Percentiles rank a stretch among this genome's conserved stretches.
These are phyloP conservation scores for Favolaschia claudopus DNA, from an alignment of 768 basidiomycete genomes.

Conservation along the genomic window DNA sequence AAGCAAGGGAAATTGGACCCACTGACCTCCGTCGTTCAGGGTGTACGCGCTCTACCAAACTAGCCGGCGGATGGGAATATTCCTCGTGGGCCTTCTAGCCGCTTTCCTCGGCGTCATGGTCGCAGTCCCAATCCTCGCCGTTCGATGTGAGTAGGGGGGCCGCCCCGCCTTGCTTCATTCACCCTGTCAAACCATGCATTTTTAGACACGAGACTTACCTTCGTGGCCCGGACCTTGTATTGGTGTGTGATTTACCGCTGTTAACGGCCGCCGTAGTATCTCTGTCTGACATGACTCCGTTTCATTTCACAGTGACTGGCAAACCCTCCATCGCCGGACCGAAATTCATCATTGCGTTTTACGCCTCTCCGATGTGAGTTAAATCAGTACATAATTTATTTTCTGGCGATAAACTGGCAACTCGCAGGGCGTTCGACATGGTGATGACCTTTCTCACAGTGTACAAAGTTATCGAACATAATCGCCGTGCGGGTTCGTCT, in stretches of 20 bases:
- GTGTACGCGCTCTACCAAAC: constrained; percentile 21
- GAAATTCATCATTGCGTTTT: constrained; percentile 27
- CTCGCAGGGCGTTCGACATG: constrained; percentile 21
- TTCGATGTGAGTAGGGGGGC: constrained; percentile 16
- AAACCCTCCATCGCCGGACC: constrained; percentile 27
- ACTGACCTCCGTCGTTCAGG: no score
- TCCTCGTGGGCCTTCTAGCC: constrained; percentile 12
- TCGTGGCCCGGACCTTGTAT: constrained; percentile 25
- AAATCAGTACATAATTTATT: no score
- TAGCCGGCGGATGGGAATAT: constrained; percentile 8
- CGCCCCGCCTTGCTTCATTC: background rate
- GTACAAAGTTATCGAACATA: constrained; percentile 13
- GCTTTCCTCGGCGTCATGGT: constrained; percentile 28
- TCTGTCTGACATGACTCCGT: background rate
- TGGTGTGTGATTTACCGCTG: background rate
- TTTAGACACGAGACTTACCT: constrained; percentile 21
- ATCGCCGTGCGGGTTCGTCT: constrained; percentile 2
- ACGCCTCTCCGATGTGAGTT: constrained; percentile 25
- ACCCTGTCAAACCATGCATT: background rate
- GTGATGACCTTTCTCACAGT: constrained; percentile 24
- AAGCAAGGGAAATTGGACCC: no score
- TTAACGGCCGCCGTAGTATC: no score
- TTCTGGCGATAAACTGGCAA: no score
- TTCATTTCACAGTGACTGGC: constrained; percentile 10
- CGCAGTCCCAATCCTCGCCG: constrained; percentile 23